Percentiles rank a stretch among this genome's conserved stretches.
Conservation (phyloP, 176 grass and related monocot genomes). For the Musa troglodytarum region DNA sequence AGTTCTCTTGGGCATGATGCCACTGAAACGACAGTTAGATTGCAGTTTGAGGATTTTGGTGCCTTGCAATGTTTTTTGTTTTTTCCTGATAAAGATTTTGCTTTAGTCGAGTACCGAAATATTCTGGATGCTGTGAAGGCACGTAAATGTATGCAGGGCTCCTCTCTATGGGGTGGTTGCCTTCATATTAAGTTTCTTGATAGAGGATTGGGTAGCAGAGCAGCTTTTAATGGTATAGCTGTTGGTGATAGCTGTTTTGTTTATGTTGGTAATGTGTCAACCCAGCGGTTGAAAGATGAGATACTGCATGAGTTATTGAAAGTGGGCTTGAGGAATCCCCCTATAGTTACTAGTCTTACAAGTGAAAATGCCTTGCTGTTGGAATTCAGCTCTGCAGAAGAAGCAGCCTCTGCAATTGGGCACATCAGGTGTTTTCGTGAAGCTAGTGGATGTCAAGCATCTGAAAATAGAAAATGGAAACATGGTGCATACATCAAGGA, state of each 20-base stretch:
- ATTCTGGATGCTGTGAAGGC: conserved; percentile 63
- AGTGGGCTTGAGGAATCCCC: conserved; percentile 45
- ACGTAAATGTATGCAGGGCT: conserved; percentile 70
- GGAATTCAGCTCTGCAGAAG: conserved; percentile 64
- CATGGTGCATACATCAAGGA: neutral
- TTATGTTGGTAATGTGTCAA: conserved; percentile 64
- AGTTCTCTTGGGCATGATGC: conserved; percentile 49
- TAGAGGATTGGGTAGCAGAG: conserved; percentile 54
- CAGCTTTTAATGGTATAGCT: conserved; percentile 53
- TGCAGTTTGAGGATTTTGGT: conserved; percentile 77
- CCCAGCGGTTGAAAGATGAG: conserved; percentile 59
- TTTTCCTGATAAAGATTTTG: conserved; percentile 53
- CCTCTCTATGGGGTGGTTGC: conserved; percentile 58
- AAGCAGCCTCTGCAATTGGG: conserved; percentile 65
- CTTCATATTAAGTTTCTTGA: conserved; percentile 81
- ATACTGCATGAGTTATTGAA: conserved; percentile 57
- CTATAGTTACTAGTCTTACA: conserved; percentile 41
- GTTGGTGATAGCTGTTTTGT: conserved; percentile 70
- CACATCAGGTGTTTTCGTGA: conserved; percentile 41
- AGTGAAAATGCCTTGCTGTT: conserved; percentile 67
- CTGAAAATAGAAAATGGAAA: conserved; percentile 7
- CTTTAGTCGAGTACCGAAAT: conserved; percentile 64
- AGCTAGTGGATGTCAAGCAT: conserved; percentile 15
- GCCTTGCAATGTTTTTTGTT: conserved; percentile 46
- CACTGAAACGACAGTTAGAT: conserved; percentile 47